Percentiles rank a stretch among this genome's conserved stretches.
Conservation (phyloP, 306 rosid genomes). For the Sindora glabra region DNA sequence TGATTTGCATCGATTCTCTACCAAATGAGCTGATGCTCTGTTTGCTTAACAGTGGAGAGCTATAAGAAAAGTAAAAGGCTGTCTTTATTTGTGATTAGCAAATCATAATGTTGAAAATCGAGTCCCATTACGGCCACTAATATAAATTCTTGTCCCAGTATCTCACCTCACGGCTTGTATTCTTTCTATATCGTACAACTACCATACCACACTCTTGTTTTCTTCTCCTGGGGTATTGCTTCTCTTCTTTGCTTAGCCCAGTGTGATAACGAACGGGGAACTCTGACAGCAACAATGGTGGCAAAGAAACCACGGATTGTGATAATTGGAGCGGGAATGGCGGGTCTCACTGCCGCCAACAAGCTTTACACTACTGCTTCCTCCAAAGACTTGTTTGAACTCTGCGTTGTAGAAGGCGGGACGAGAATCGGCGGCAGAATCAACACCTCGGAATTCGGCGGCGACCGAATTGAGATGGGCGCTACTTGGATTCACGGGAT, state of each 20-base stretch:
- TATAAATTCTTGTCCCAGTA: slow-evolving; percentile 56
- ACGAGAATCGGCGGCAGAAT: slow-evolving; percentile 87
- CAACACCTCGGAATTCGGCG: slow-evolving; percentile 82
- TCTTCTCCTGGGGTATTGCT: neutral
- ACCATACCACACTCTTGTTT: neutral
- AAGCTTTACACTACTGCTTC: slow-evolving; percentile 59
- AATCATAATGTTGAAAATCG: slow-evolving; percentile 3
- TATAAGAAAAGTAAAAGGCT: slow-evolving; percentile 42
- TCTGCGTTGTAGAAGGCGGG: slow-evolving; percentile 81
- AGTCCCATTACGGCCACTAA: slow-evolving; percentile 18
- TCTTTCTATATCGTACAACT: no score
- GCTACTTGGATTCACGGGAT: slow-evolving; percentile 99
- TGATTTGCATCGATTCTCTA: no score
- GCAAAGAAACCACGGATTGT: slow-evolving; percentile 72
- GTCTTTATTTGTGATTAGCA: slow-evolving; percentile 44
- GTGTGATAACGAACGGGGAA: neutral
- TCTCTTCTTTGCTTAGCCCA: neutral
- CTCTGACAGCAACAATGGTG: slow-evolving; percentile 47
- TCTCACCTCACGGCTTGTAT: slow-evolving; percentile 45
- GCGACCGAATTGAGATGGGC: slow-evolving; percentile 91
- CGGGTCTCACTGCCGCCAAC: slow-evolving; percentile 90
- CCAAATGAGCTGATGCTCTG: no score
- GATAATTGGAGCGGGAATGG: slow-evolving; percentile 96
- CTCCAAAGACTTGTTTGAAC: slow-evolving; percentile 55
- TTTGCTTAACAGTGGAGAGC: no score